Conservation (phyloP, 2,329 filamentous ascomycete species). For the Aspergillaceae sp. region DNA sequence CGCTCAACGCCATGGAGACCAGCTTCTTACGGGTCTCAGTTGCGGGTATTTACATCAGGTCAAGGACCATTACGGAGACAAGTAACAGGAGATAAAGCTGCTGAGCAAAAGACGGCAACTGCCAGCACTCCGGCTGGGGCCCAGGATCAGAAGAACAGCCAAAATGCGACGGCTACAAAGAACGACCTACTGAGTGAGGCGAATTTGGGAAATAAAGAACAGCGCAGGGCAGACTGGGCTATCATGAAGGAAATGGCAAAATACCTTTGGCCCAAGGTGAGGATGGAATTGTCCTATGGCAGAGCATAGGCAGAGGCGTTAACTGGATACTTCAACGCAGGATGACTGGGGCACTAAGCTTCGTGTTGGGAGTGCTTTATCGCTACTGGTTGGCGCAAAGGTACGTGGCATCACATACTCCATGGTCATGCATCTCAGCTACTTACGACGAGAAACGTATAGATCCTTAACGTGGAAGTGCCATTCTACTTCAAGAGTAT, state of each 20-base stretch:
- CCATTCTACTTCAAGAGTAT: constrained; percentile 99
- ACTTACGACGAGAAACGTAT: constrained; percentile 12
- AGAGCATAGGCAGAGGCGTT: constrained; percentile 1
- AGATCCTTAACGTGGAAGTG: constrained; percentile 87
- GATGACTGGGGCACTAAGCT: constrained; percentile 73
- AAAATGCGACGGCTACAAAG: constrained; percentile 21
- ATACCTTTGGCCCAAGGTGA: constrained; percentile 85
- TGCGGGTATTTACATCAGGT: constrained; percentile 22
- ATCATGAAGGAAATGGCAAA: constrained; percentile 97
- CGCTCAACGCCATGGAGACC: constrained; percentile 15
- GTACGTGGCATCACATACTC: constrained; percentile 29
- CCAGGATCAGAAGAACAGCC: constrained; percentile 14
- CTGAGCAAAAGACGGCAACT: constrained; percentile 8
- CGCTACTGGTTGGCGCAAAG: constrained; percentile 79
- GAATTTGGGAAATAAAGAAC: constrained; percentile 65
- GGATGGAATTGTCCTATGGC: constrained; percentile 1
- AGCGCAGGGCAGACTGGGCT: constrained; percentile 94
- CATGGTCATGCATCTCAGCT: neutral
- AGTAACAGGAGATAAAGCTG: constrained; percentile 7
- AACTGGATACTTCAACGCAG: constrained; percentile 22
- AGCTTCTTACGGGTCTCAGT: constrained; percentile 16
- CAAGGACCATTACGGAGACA: constrained; percentile 15
- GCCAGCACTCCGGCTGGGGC: constrained; percentile 9
- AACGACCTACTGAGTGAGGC: constrained; percentile 58
- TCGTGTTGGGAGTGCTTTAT: constrained; percentile 76